A percentile compares a stretch with the other conserved stretches of the same genome.
phyloP scores from a whole-genome alignment of 2,329 filamentous ascomycete species.

The Falciphora oryzae region DNA sequence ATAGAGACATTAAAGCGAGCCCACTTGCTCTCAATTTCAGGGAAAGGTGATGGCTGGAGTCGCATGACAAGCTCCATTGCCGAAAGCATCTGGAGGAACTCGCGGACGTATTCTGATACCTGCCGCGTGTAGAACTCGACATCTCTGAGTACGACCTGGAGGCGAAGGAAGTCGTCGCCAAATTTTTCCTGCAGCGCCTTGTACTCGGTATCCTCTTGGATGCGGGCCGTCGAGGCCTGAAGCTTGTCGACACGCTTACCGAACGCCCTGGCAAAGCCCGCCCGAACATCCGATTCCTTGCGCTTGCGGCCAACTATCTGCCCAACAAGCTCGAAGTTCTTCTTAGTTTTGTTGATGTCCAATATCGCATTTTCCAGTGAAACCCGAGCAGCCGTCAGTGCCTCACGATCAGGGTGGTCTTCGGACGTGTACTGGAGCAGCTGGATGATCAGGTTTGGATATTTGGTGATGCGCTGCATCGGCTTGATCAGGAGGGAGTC shows the following conservation, averaged over 20 bases:
- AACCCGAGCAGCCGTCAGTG: constrained; percentile 50
- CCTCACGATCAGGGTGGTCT: constrained; percentile 75
- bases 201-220: constrained; percentile 77
- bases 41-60: constrained; percentile 63
- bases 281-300: constrained; percentile 81
- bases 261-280: constrained; percentile 83
- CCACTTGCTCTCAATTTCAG: constrained; percentile 92
- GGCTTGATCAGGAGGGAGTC: constrained; percentile 97
- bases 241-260: constrained; percentile 83
- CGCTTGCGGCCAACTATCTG: constrained; percentile 81
- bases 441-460: constrained; percentile 77
- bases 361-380: constrained; percentile 61
- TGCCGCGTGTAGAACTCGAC: constrained; percentile 90
- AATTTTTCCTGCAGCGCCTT: constrained; percentile 78
- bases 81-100: constrained; percentile 73
- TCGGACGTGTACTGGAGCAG: constrained; percentile 72
- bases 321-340: constrained; percentile 86
- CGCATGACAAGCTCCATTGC: constrained; percentile 80
- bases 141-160: constrained; percentile 89
- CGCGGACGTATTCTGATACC: constrained; percentile 70
- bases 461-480: constrained; percentile 90
- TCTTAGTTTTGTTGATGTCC: constrained; percentile 93
- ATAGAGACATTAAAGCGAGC: constrained; percentile 83
- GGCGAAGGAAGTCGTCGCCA: constrained; percentile 82
- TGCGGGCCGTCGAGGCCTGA: constrained; percentile 53